Percentiles rank a stretch among this genome's conserved stretches.
Evolutionary conservation across 768 basidiomycete genomes (phyloP).

Genomic region (Galerina marginata): DNA sequence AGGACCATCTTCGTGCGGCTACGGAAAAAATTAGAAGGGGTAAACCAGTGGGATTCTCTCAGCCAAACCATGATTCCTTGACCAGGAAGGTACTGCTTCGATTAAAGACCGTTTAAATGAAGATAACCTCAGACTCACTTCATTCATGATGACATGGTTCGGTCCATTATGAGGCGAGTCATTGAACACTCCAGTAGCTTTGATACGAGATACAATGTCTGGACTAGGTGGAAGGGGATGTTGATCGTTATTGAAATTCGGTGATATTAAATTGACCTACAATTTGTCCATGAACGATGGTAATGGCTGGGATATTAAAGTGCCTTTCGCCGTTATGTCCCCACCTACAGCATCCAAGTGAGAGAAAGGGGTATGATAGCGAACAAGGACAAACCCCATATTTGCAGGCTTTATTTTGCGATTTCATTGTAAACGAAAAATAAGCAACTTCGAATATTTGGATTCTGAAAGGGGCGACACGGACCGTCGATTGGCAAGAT

Average conservation of each 20-base stretch:
- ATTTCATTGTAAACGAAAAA: not conserved
- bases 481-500: constrained; percentile 70
- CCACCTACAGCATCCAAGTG: constrained; percentile 55
- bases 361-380: constrained; percentile 5
- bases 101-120: constrained; percentile 3
- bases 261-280: constrained; percentile 45
- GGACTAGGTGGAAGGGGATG: constrained; percentile 55
- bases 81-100: constrained; percentile 73
- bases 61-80: constrained; percentile 89
- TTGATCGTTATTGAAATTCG: constrained; percentile 5
- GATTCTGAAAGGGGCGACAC: constrained; percentile 24
- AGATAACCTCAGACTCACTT: constrained; percentile 46
- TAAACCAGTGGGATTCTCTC: constrained; percentile 2
- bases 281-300: constrained; percentile 73
- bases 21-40: constrained; percentile 18
- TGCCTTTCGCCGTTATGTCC: constrained; percentile 70
- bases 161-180: constrained; percentile 68
- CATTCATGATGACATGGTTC: constrained; percentile 91
- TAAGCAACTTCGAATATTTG: not conserved
- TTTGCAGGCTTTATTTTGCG: constrained; percentile 58
- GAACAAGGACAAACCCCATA: constrained; percentile 63
- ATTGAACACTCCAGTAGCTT: constrained; percentile 65
- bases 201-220: constrained; percentile 73
- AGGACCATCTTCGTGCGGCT: constrained; percentile 95
- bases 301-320: constrained; percentile 70